Conservation (phyloP, 805 yeast genomes). For the Schwanniomyces pseudopolymorphus region DNA sequence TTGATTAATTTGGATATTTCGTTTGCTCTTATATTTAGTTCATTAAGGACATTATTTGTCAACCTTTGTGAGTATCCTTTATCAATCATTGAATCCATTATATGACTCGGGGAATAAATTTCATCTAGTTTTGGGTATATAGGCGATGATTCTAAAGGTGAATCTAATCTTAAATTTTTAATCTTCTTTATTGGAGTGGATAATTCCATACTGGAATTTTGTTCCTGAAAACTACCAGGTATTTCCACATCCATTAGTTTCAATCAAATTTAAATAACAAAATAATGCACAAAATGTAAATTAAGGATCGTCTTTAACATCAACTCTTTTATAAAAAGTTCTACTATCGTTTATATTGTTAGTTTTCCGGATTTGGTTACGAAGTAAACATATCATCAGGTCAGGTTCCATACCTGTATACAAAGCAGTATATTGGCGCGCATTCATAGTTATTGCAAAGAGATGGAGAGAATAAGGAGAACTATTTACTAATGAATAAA, state of each 20-base stretch:
- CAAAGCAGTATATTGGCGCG: too few species aligned
- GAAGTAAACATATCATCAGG: slow-evolving; percentile 3
- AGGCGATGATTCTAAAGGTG: slow-evolving; percentile 22
- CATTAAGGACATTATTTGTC: slow-evolving; percentile 45
- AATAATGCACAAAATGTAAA: background rate
- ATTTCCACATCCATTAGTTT: slow-evolving; percentile 12
- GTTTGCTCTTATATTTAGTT: slow-evolving; percentile 42
- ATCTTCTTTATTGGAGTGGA: slow-evolving; percentile 43
- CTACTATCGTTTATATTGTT: background rate
- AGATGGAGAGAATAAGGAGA: too few species aligned
- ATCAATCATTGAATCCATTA: slow-evolving; percentile 31
- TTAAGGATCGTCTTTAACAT: background rate
- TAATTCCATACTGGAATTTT: slow-evolving; percentile 12
- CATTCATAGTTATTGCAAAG: too few species aligned
- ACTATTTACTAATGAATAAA: too few species aligned
- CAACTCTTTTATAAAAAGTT: background rate
- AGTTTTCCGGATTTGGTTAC: slow-evolving; percentile 7
- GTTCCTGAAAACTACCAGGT: slow-evolving; percentile 4
- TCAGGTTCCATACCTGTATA: background rate
- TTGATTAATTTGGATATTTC: slow-evolving; percentile 27
- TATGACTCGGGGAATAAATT: slow-evolving; percentile 2
- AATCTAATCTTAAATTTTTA: slow-evolving; percentile 27
- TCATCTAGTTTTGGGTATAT: slow-evolving; percentile 9
- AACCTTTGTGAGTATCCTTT: slow-evolving; percentile 49
- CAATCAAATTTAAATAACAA: background rate